Conservation (phyloP, 2,329 filamentous ascomycete species). For the Phymatotrichopsis omnivora region DNA sequence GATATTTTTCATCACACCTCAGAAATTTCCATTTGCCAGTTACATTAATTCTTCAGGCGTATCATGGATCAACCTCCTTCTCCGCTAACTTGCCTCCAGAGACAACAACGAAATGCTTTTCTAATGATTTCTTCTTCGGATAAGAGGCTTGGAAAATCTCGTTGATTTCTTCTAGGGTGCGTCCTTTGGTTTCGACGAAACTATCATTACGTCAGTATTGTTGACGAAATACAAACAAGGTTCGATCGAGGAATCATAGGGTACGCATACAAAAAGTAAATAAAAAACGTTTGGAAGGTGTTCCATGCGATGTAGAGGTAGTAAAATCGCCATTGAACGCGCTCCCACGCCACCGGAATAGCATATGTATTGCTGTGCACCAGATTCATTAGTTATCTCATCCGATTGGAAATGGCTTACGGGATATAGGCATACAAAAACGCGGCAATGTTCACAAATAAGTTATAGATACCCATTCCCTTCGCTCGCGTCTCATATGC, state of each 20-base stretch:
- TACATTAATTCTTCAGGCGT: no score
- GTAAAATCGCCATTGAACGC: conserved; percentile 36
- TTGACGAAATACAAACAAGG: no score
- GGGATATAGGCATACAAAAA: conserved; percentile 31
- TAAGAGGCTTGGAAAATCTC: conserved; percentile 28
- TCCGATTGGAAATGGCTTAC: not conserved
- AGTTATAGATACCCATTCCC: conserved; percentile 37
- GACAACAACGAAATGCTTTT: conserved; percentile 25
- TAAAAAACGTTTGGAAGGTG: conserved; percentile 28
- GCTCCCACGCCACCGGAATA: conserved; percentile 37
- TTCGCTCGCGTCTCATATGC: conserved; percentile 38
- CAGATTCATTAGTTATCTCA: not conserved
- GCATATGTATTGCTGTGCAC: conserved; percentile 41
- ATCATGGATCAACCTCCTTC: conserved; percentile 18
- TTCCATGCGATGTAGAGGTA: conserved; percentile 29
- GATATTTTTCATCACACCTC: no score
- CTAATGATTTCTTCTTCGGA: conserved; percentile 28
- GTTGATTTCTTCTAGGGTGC: conserved; percentile 28
- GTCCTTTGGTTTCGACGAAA: conserved; percentile 27
- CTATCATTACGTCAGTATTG: conserved; percentile 14
- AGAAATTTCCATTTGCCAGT: no score
- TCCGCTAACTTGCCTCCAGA: conserved; percentile 21
- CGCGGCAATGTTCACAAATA: conserved; percentile 39
- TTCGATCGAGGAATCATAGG: no score
- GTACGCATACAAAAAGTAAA: conserved; percentile 31